Evolutionary conservation across 352 stramenopile species (phyloP), one percentile per base, ranked within the genome.

Genomic region (Globisporangium okanoganense): DNA sequence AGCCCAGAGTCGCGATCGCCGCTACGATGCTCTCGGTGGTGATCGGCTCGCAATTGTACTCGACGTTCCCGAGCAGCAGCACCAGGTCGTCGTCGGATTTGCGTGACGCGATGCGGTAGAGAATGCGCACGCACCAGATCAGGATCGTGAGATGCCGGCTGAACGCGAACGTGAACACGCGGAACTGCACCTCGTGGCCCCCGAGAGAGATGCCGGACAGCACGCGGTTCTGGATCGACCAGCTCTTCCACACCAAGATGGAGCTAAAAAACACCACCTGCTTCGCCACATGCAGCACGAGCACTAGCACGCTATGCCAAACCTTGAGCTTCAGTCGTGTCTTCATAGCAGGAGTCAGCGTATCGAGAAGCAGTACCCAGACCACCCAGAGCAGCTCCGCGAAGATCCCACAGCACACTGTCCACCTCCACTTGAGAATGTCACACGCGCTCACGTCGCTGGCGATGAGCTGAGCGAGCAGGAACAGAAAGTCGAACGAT

Each of bases 401-500:
- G 12, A 29, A 24, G 10, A 44, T 22, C 8, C 18, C 10, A 16
- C 56, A 62, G 18, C 41, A 47, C 0, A 20, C 3, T 2, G 16
- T 1, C 27, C 43, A 53, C 10, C 54, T 45, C 43, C 44, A 61
- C 24, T 27, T 3, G 9, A 54, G 20, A 10, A 61, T n/a, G 5
- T 54, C 40, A 4, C 55, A 61, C 12, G 47, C 18, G 16, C 29
- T 45, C 9, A 43, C 18, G 43, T 61, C 40, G 6, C 25, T 24
- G 6, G 41, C 18, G 7, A 54, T 5, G 3, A 61, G 41, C 27
- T 61, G 43, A 2, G 18, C 24, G 40, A 33, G 44, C 3, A 70
- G 29, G 43, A 64, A 70, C 8, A 24, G 31, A 43, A 64, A 62
- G 25, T 64, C 64, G 9, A 67, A 70, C 16, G 58, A 67, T 5